Conservation (phyloP, 2,329 filamentous ascomycete species). For the Verticillium alfalfae region DNA sequence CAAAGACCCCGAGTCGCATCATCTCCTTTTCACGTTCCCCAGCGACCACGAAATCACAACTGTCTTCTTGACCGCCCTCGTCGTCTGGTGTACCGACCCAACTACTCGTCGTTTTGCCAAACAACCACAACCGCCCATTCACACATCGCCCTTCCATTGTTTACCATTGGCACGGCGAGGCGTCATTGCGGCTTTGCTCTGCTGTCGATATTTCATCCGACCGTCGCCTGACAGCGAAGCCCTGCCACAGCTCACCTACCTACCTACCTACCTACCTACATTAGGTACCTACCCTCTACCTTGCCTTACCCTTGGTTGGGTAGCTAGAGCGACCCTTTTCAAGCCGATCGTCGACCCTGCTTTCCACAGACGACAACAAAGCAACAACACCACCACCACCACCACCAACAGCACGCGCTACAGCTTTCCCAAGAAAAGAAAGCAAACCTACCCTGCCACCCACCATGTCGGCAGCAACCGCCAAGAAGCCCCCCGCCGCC, state of each 20-base stretch:
- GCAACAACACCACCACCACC: not conserved
- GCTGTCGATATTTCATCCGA: not conserved
- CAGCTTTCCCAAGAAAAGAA: not conserved
- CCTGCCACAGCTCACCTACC: not conserved
- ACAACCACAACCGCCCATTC: too few species aligned
- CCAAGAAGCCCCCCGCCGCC: slow-evolving; percentile 47
- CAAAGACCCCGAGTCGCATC: not conserved
- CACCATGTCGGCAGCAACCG: slow-evolving; percentile 43
- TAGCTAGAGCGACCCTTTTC: not conserved
- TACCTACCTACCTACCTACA: not conserved
- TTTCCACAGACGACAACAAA: not conserved
- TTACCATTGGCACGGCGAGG: not conserved
- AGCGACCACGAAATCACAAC: not conserved
- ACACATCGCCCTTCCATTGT: not conserved
- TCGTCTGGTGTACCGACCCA: not conserved
- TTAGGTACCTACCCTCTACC: too few species aligned
- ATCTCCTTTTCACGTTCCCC: not conserved
- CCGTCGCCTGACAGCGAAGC: not conserved
- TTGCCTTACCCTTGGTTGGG: too few species aligned
- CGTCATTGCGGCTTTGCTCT: not conserved
- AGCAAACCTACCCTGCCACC: not conserved
- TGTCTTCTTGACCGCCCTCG: not conserved
- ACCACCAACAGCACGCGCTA: too few species aligned
- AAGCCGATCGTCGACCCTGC: not conserved
- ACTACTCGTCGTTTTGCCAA: not conserved